Evolutionary conservation across 768 basidiomycete genomes (phyloP), one percentile per base, ranked within the genome.

Genomic region (Chalciporus piperatus): DNA sequence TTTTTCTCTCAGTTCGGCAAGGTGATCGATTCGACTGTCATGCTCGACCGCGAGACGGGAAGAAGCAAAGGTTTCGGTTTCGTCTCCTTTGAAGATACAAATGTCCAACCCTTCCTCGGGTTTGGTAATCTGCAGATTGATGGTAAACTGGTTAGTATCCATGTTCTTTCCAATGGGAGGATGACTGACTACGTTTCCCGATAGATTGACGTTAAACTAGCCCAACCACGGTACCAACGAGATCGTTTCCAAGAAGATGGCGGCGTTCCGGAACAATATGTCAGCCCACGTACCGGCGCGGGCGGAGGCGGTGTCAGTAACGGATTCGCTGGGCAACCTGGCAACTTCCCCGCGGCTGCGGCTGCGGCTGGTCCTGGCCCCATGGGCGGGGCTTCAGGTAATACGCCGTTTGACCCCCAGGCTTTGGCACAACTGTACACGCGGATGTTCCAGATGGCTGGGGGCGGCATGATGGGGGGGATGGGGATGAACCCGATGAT

Each of bases 51-150:
- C 40, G 94, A 98, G 70, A 94, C 93, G 4, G 89, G 90, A 22
- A 74, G 93, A 44, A 94, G 91, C 72, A 97, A 98, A 69, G 97
- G 97, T 12, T 99, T 99, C 58, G 97, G 95, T 0, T 99, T 99
- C 65, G 92, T 98, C 11, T 96, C 93, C 0, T 96, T 98, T 63
- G 89, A 94, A 65, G 88, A 92, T 55, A 87, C 86, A n/a, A 84
- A 88, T 58, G 91, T 95, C 19, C 87, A 92, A 54, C 86, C 87
- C 33, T 89, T 94, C 66, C 83, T 99, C 43, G 89, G 86, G 1
- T 87, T 89, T 46, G 90, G 91, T 6, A 90, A 92, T 60, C 75
- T 98, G 20, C 87, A 92, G 61, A 90, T 98, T 51, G 95, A 98
- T 60, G 96, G 95, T 14, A 97, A 98, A 76, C 72, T 92, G 68